Conservation (phyloP, 2,329 filamentous ascomycete genomes). For the Albophoma yamanashiensis region DNA sequence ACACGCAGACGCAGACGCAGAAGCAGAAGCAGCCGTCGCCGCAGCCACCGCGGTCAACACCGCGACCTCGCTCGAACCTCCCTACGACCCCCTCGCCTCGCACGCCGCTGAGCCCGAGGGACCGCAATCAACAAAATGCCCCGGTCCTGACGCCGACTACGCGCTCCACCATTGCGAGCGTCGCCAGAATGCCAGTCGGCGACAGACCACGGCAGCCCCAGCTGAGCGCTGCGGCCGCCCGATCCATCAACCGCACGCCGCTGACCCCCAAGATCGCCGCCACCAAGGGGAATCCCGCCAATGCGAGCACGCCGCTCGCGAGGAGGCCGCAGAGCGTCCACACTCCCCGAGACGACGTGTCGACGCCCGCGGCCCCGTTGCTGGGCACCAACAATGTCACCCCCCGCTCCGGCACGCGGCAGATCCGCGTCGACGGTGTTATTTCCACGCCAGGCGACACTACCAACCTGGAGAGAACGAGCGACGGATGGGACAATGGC, state of each 20-base stretch:
- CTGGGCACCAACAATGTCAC: slow-evolving; percentile 58
- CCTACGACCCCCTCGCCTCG: slow-evolving; percentile 9
- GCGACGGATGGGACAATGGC: slow-evolving; percentile 31
- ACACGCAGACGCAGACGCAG: not conserved
- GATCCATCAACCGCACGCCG: slow-evolving; percentile 37
- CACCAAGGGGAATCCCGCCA: slow-evolving; percentile 26
- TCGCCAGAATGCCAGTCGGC: slow-evolving; percentile 32
- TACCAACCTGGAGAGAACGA: slow-evolving; percentile 33
- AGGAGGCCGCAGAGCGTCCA: slow-evolving; percentile 18
- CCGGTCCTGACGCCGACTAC: slow-evolving; percentile 16
- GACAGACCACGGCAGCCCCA: slow-evolving; percentile 57
- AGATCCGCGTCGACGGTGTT: slow-evolving; percentile 58
- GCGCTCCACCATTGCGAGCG: slow-evolving; percentile 9
- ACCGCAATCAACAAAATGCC: slow-evolving; percentile 13
- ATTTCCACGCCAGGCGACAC: slow-evolving; percentile 56
- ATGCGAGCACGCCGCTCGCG: slow-evolving; percentile 27
- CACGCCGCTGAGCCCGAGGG: slow-evolving; percentile 8
- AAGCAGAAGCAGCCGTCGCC: not conserved
- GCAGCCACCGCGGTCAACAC: not conserved
- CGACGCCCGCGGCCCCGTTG: slow-evolving; percentile 42
- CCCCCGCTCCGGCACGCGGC: slow-evolving; percentile 65
- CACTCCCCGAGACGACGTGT: slow-evolving; percentile 33
- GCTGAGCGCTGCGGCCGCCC: slow-evolving; percentile 50
- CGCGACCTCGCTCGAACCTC: not conserved
- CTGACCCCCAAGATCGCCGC: slow-evolving; percentile 46